Conservation (phyloP, 2,329 filamentous ascomycete species). For the Nigrospora sphaerica region DNA sequence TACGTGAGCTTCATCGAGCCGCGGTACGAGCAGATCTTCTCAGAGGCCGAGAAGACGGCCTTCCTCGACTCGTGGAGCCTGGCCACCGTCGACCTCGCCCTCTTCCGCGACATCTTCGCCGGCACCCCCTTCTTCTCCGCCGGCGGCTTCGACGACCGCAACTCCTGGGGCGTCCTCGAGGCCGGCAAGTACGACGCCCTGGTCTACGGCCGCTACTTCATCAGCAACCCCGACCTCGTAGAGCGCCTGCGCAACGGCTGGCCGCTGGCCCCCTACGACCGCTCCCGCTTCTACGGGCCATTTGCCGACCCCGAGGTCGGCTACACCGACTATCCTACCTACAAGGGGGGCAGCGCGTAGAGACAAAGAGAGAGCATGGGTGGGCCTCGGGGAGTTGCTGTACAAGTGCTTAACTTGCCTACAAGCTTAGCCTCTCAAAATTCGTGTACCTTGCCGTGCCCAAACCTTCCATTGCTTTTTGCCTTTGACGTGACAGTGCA, state of each 20-base stretch:
- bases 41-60: constrained; percentile 25
- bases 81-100: constrained; percentile 18
- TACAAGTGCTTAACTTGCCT: no score
- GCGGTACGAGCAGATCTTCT: constrained; percentile 34
- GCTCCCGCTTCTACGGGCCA: constrained; percentile 25
- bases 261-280: constrained; percentile 29
- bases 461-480: no score
- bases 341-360: constrained; percentile 4
- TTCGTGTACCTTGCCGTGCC: no score
- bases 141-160: constrained; percentile 18
- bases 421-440: no score
- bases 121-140: constrained; percentile 15
- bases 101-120: constrained; percentile 18
- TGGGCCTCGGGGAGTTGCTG: no score
- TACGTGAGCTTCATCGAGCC: constrained; percentile 44
- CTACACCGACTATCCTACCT: constrained; percentile 25
- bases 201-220: constrained; percentile 36
- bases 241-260: constrained; percentile 28
- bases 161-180: constrained; percentile 14
- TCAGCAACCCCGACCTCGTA: constrained; percentile 36
- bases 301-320: constrained; percentile 19
- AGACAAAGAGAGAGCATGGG: neutral
- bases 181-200: constrained; percentile 22
- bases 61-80: constrained; percentile 24
- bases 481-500: no score